A percentile compares a stretch with the other conserved stretches of the same genome.
These are phyloP conservation scores for Ogataea nonfermentans DNA, from an alignment of 805 yeast genomes.

Conservation along the genomic window DNA sequence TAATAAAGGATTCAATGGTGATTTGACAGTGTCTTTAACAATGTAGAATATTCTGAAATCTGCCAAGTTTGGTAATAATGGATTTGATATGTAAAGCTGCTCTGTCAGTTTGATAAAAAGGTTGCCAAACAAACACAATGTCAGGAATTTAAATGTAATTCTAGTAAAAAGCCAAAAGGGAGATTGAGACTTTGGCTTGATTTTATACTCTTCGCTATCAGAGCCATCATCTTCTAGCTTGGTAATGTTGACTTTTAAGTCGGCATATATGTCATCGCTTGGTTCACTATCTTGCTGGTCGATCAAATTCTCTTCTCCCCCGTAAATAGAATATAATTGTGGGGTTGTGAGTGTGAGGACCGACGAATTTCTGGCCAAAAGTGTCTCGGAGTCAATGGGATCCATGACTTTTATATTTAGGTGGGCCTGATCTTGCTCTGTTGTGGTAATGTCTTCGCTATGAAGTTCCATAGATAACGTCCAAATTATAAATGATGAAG, in stretches of 20 bases:
- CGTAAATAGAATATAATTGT: conserved; percentile 28
- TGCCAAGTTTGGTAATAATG: conserved; percentile 27
- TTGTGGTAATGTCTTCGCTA: not conserved
- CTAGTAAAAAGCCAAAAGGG: not conserved
- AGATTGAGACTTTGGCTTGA: not conserved
- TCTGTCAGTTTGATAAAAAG: conserved; percentile 51
- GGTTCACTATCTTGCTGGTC: conserved; percentile 22
- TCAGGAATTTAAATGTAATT: conserved; percentile 11
- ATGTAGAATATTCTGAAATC: conserved; percentile 36
- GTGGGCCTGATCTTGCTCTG: not conserved
- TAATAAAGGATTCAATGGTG: conserved; percentile 20
- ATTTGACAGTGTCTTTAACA: conserved; percentile 26
- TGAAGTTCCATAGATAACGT: too few relatives aligned
- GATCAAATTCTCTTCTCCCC: conserved; percentile 21
- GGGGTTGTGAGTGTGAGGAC: conserved; percentile 29
- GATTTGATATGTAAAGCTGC: conserved; percentile 43
- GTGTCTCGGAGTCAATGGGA: not conserved
- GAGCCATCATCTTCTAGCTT: conserved; percentile 9
- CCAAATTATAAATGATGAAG: too few relatives aligned
- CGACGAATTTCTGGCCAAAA: conserved; percentile 18
- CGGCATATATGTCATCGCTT: conserved; percentile 20
- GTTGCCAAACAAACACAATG: conserved; percentile 46
- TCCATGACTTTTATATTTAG: not conserved
- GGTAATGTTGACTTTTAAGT: conserved; percentile 12
- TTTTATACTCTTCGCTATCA: not conserved